Percentiles rank a stretch among this genome's conserved stretches.
These are phyloP conservation scores for Cryomyces antarcticus DNA, from an alignment of 495 filamentous ascomycete genomes.

Conservation along the genomic window DNA sequence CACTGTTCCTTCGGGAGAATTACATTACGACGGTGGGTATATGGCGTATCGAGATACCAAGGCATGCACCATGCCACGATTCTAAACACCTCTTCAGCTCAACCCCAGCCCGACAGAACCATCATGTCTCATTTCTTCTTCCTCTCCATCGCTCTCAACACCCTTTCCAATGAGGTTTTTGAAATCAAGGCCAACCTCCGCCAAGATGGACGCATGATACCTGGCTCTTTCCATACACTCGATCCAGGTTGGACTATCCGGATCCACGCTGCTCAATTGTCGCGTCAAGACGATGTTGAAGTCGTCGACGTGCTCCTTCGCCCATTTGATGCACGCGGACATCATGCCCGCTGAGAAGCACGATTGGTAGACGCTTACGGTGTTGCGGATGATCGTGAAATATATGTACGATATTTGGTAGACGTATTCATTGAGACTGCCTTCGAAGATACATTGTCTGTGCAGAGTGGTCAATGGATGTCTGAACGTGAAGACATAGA, in stretches of 20 bases:
- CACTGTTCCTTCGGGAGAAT: too few relatives aligned
- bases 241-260: constrained; percentile 46
- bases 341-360: constrained; percentile 76
- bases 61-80: too few relatives aligned
- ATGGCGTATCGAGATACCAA: too few relatives aligned
- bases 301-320: constrained; percentile 71
- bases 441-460: constrained; percentile 85
- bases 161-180: constrained; percentile 38
- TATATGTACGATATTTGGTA: constrained; percentile 93
- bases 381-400: constrained; percentile 84
- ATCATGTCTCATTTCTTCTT: background rate
- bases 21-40: too few relatives aligned
- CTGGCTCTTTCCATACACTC: constrained; percentile 69
- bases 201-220: constrained; percentile 58
- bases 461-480: too few relatives aligned
- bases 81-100: too few relatives aligned
- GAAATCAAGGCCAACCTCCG: constrained; percentile 83
- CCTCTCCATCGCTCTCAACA: constrained; percentile 2
- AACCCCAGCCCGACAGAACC: background rate
- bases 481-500: too few relatives aligned
- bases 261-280: constrained; percentile 65
- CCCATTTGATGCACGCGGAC: constrained; percentile 90
- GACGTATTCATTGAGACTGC: constrained; percentile 76
- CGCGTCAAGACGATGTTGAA: constrained; percentile 68
- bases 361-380: constrained; percentile 65